These are phyloP conservation scores for Epithemia pelagica DNA, from an alignment of 108 stramenopile species.

Conservation along the genomic window DNA sequence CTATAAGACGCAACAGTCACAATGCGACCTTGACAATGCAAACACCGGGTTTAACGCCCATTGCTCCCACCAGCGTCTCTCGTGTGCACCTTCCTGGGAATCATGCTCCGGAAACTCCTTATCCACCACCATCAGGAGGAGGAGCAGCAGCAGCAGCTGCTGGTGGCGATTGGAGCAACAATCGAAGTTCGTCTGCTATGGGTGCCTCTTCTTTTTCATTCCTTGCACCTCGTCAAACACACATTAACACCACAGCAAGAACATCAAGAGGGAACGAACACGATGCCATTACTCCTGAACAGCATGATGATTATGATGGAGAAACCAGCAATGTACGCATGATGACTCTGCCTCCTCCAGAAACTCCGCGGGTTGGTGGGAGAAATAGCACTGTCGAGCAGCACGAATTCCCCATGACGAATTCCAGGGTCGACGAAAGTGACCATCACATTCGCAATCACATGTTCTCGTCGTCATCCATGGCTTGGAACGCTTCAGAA, in stretches of 20 bases:
- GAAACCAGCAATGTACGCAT: not conserved
- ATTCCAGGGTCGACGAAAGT: not conserved
- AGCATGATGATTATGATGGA: slow-evolving; percentile 9
- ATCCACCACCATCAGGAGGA: no score
- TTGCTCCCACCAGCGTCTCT: slow-evolving; percentile 12
- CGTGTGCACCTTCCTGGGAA: not conserved
- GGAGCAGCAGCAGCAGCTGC: not conserved
- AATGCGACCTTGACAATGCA: slow-evolving; percentile 34
- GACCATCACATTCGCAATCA: no score
- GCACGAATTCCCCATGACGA: not conserved
- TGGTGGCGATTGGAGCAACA: not conserved
- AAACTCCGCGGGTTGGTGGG: slow-evolving; percentile 18
- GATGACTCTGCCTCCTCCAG: slow-evolving; percentile 33
- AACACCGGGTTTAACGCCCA: slow-evolving; percentile 61
- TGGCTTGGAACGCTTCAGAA: not conserved
- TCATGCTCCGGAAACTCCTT: no score
- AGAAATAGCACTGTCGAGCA: not conserved
- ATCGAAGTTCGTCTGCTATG: not conserved
- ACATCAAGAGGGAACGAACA: no score
- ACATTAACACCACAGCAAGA: not conserved
- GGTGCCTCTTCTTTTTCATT: not conserved
- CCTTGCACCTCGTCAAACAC: not conserved
- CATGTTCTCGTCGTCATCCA: not conserved
- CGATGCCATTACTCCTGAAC: no score
- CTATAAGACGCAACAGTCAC: not conserved